Evolutionary conservation across 176 grass and related monocot genomes (phyloP).

Genomic region (Hsuehochloa calcarea): DNA sequence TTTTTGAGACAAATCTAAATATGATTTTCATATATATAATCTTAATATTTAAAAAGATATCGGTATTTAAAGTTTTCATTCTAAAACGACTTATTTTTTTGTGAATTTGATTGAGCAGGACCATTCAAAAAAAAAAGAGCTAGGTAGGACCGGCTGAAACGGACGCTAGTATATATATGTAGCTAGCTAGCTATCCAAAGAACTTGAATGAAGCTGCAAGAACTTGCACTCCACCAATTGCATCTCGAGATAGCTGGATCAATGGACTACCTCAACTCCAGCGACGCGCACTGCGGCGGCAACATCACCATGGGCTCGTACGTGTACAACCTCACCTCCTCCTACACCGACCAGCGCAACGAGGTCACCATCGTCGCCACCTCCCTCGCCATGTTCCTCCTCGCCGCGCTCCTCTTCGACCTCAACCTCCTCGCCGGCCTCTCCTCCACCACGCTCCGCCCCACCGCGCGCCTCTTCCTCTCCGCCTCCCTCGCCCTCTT

Average conservation of each 20-base stretch:
- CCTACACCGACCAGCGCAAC: slow-evolving; percentile 7
- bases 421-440: slow-evolving; percentile 13
- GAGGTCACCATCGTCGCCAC: background rate
- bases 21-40: no score
- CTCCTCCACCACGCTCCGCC: background rate
- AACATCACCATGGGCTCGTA: background rate
- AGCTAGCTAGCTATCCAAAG: background rate
- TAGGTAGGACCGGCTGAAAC: no score
- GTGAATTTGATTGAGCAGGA: no score
- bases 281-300: no score
- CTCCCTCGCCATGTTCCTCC: background rate
- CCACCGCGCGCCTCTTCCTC: background rate
- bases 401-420: slow-evolving; percentile 1
- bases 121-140: no score
- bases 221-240: background rate
- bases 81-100: no score
- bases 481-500: background rate
- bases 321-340: background rate
- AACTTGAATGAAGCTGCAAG: background rate
- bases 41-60: no score
- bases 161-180: background rate
- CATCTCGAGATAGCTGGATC: background rate
- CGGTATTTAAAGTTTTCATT: no score
- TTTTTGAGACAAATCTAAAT: no score
- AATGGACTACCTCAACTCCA: background rate